Evolutionary conservation across 2,329 filamentous ascomycete species (phyloP), one percentile per base, ranked within the genome.

Genomic region (Epichloe glyceriae): DNA sequence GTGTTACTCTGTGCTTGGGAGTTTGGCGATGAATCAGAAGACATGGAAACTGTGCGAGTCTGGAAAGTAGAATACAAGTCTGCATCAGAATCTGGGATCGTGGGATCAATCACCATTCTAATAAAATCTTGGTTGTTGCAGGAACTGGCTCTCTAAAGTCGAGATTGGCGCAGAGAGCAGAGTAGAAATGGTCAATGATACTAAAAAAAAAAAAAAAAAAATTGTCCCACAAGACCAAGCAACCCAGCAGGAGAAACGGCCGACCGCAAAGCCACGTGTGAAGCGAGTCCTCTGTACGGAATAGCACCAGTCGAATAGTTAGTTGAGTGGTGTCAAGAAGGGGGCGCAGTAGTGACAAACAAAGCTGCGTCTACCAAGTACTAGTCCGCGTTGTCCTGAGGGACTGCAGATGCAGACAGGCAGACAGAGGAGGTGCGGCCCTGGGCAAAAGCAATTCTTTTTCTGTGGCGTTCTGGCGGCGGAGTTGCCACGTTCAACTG

Each of bases 1-100:
- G 48, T 41, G 12, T 12, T 46, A 45, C 52, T 38, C 22, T 50
- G 52, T 39, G 41, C 30, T 37, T 50, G 52, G 4, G 52, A 51
- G 19, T 40, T 45, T 4, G 52, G 52, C 14, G 52, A 53, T 38
- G 48, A 53, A 46, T 40, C 37, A 26, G 48, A 40, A 26, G 52
- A 50, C 46, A 53, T 46, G 45, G 44, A 48, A n/a, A 14, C 41
- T 15, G 52, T 14, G 26, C 19, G 30, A 5, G 22, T 12, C 30
- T 53, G 49, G 15, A 49, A 22, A 10, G 45, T 5, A 15, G 45
- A 50, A 35, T 34, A 48, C 8, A 46, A 12, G 20, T 45, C 45
- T 42, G 30, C 45, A 45, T 50, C 48, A 7, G 37, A 22, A 12
- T 47, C 48, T 15, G 48, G 39, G n/a, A 51, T 48, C 41, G 14